These are phyloP conservation scores for Emergomyces africanus DNA, from an alignment of 2,329 filamentous ascomycete species.

Conservation along the genomic window DNA sequence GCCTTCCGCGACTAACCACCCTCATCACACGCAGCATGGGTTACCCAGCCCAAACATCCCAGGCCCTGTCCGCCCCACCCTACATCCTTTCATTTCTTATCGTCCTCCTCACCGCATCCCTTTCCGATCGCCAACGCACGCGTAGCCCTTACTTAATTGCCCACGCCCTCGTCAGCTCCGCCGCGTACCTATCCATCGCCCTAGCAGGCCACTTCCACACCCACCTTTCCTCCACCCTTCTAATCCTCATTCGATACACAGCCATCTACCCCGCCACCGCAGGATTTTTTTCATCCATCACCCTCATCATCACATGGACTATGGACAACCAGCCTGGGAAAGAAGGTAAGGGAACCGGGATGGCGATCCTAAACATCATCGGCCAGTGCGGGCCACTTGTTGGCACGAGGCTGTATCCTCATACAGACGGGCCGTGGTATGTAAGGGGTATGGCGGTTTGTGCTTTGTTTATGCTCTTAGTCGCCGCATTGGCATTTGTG, in stretches of 20 bases:
- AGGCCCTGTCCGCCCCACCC: constrained; percentile 69
- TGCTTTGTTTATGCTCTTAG: constrained; percentile 48
- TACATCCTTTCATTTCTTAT: constrained; percentile 62
- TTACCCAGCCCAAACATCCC: constrained; percentile 52
- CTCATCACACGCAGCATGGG: constrained; percentile 44
- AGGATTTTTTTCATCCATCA: constrained; percentile 76
- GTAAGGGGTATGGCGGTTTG: constrained; percentile 50
- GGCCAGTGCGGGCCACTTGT: constrained; percentile 67
- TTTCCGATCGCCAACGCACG: constrained; percentile 53
- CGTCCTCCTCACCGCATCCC: constrained; percentile 58
- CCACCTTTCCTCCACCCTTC: constrained; percentile 19
- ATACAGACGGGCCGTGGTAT: constrained; percentile 47
- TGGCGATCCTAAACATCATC: constrained; percentile 68
- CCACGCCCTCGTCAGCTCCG: constrained; percentile 58
- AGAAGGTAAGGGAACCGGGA: constrained; percentile 58
- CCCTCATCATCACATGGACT: constrained; percentile 75
- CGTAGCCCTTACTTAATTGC: constrained; percentile 55
- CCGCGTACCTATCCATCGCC: constrained; percentile 48
- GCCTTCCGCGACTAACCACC: not conserved
- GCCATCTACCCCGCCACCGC: constrained; percentile 65
- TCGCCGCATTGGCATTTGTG: constrained; percentile 42
- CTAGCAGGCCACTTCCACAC: constrained; percentile 35
- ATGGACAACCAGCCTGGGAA: constrained; percentile 70
- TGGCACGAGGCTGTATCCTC: constrained; percentile 54
- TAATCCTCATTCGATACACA: constrained; percentile 46